Base-by-base conservation (phyloP, 2,329 filamentous ascomycete species). In the Colletotrichum tamarilloi region DNA sequence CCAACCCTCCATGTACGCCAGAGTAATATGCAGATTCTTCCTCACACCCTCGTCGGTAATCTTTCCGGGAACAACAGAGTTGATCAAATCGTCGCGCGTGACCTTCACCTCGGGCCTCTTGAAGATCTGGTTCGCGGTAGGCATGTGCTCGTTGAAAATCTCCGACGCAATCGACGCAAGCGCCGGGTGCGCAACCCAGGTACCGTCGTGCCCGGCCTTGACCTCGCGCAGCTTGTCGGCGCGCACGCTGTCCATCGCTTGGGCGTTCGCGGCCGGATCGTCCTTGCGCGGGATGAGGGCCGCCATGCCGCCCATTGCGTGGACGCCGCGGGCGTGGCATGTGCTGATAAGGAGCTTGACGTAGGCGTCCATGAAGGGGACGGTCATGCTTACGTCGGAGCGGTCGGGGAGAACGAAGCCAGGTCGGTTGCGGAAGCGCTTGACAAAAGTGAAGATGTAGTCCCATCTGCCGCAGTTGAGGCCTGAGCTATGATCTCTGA, bases 361-460 rank as follows among this genome's bases (percentile, higher is more conserved):
- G 79, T 97, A 97, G 46, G 95, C 90, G 77, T 97, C 87, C 95
- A 97, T 97, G 85, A 97, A 97, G 7, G 95, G 95, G 1, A 94
- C 92, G 9, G 94, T 97, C 95, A 97, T 97, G 77, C 94, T 97
- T 60, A 97, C 93, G 66, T 90, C 88, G 69, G 91, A 91, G 73
- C 95, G 93, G 82, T 97, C 94, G n/a, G 95, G 95, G 14, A 97
- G 91, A 71, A 97, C 90, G 81, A 97, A 97, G 84, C 92, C 91
- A 76, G 92, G 88, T 86, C 97, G 94, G 78, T 97, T 90, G 80
- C 95, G 93, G 92, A 97, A 97, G 83, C 95, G 95, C 89, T 97
- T 97, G 87, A 97, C 97, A 79, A 95, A 93, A 81, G 92, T 95
- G 88, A 97, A 97, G 85, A 97, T 97, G 87, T 97, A 97, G 81